Conservation (phyloP, 73 alveolate genomes). For the Stentor coeruleus region DNA sequence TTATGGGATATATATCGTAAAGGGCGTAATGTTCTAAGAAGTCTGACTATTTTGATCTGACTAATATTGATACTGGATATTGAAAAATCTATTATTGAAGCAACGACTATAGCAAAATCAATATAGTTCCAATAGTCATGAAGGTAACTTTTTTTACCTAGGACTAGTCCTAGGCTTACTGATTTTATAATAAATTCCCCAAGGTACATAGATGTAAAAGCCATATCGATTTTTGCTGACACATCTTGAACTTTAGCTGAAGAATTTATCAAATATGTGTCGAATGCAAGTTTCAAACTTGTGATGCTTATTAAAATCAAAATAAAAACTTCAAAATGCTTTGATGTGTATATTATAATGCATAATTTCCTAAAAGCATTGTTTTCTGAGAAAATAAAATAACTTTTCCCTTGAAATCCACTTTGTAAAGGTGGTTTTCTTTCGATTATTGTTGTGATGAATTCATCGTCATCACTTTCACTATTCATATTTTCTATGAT, state of each 20-base stretch:
- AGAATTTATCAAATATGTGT: slow-evolving; percentile 34
- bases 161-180: slow-evolving; percentile 71
- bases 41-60: slow-evolving; percentile 63
- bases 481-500: slow-evolving; percentile 26
- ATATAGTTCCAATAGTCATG: slow-evolving; percentile 68
- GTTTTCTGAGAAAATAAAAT: background rate
- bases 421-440: slow-evolving; percentile 18
- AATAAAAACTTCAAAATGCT: background rate
- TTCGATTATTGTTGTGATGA: background rate
- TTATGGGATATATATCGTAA: slow-evolving; percentile 81
- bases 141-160: slow-evolving; percentile 59
- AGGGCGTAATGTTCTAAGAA: slow-evolving; percentile 87
- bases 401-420: background rate
- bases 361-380: slow-evolving; percentile 13
- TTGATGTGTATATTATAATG: background rate
- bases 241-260: background rate
- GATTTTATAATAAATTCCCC: slow-evolving; percentile 10
- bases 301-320: background rate
- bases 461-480: slow-evolving; percentile 3
- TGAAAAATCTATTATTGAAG: slow-evolving; percentile 67
- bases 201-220: slow-evolving; percentile 50
- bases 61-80: slow-evolving; percentile 47
- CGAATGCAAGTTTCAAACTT: slow-evolving; percentile 10
- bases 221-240: slow-evolving; percentile 10
- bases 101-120: slow-evolving; percentile 52